Percentiles rank a stretch among this genome's conserved stretches.
phyloP scores from a whole-genome alignment of 2,329 filamentous ascomycete genomes.

The Onygena corvina region DNA sequence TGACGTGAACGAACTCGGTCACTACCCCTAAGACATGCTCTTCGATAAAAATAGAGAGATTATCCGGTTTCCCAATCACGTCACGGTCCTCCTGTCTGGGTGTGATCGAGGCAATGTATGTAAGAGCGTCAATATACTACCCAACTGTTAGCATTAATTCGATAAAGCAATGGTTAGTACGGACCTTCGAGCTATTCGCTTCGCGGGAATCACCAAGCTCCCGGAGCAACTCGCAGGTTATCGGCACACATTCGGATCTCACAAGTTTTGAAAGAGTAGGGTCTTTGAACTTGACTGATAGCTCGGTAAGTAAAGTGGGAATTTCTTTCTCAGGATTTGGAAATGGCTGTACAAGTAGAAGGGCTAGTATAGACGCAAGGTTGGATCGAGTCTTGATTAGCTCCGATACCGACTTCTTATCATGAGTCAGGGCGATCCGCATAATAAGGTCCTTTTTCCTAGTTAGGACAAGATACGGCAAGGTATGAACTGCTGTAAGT shows the following conservation, averaged over 20 bases:
- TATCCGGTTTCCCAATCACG: constrained; percentile 41
- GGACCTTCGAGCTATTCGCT: constrained; percentile 43
- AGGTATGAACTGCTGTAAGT: constrained; percentile 55
- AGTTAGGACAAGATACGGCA: constrained; percentile 75
- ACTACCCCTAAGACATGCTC: constrained; percentile 78
- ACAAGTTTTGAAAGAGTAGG: constrained; percentile 57
- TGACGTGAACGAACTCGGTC: constrained; percentile 62
- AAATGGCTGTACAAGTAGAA: constrained; percentile 49
- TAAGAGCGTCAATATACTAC: constrained; percentile 41
- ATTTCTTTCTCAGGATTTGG: constrained; percentile 55
- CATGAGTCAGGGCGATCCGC: constrained; percentile 61
- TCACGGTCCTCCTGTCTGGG: constrained; percentile 38
- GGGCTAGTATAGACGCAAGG: constrained; percentile 46
- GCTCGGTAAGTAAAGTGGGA: constrained; percentile 54
- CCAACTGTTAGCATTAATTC: constrained; percentile 17
- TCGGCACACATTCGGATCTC: constrained; percentile 59
- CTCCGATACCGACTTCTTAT: constrained; percentile 45
- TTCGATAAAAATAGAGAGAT: constrained; percentile 65
- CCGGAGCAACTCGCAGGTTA: constrained; percentile 72
- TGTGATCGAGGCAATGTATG: constrained; percentile 40
- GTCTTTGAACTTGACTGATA: constrained; percentile 58
- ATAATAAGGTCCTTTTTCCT: constrained; percentile 67
- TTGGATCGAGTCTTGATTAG: constrained; percentile 49
- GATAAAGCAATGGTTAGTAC: not conserved
- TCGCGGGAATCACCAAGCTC: constrained; percentile 56